Conservation (phyloP, 1,139 yeast species). For the Saccharomyces pastorianus region DNA sequence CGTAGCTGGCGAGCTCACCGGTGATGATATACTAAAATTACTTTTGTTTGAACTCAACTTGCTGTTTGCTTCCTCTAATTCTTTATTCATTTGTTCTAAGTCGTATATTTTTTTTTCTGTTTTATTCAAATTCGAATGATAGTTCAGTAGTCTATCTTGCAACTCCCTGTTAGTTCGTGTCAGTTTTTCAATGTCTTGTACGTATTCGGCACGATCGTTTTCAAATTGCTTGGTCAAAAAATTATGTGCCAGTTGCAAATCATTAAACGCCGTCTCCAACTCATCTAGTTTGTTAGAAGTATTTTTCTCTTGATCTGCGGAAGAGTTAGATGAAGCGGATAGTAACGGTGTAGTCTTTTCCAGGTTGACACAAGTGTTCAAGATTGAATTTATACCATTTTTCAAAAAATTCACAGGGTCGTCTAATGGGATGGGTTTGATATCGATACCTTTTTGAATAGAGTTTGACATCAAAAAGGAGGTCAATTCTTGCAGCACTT, state of each 20-base stretch:
- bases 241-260: slow-evolving; percentile 31
- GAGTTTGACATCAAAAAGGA: slow-evolving; percentile 27
- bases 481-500: slow-evolving; percentile 24
- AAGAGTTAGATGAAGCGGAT: neutral
- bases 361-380: slow-evolving; percentile 7
- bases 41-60: slow-evolving; percentile 1
- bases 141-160: slow-evolving; percentile 24
- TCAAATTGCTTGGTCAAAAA: slow-evolving; percentile 31
- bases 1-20: slow-evolving; percentile 8
- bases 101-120: slow-evolving; percentile 15
- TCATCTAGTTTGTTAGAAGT: slow-evolving; percentile 8
- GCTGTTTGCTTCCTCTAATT: slow-evolving; percentile 5
- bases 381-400: slow-evolving; percentile 21
- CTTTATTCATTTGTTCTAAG: slow-evolving; percentile 8
- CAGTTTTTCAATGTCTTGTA: slow-evolving; percentile 26
- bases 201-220: slow-evolving; percentile 26
- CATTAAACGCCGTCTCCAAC: slow-evolving; percentile 27
- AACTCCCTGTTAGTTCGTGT: slow-evolving; percentile 27
- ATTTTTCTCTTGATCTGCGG: slow-evolving; percentile 3
- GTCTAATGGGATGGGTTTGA: slow-evolving; percentile 19
- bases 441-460: slow-evolving; percentile 24
- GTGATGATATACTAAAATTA: slow-evolving; percentile 9
- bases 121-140: slow-evolving; percentile 19
- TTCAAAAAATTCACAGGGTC: slow-evolving; percentile 24
- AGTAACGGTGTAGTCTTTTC: neutral